These are phyloP conservation scores for Aegilops longissima DNA, from an alignment of 176 grass and related monocot species.

Conservation along the genomic window DNA sequence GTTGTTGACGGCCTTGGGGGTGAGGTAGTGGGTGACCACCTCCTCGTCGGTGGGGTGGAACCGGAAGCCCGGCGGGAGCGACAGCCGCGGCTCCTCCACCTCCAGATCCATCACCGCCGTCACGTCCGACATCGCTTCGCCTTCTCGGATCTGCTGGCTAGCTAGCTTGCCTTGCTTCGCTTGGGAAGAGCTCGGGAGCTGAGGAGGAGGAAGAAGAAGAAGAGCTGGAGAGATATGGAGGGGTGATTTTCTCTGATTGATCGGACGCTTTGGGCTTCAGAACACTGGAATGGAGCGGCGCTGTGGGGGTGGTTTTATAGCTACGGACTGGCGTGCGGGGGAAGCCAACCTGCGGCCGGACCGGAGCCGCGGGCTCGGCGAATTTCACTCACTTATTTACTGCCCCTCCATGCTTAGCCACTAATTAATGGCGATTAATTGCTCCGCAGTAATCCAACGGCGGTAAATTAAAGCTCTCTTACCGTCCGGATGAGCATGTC, in stretches of 20 bases:
- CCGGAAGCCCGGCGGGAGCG: constrained; percentile 79
- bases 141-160: background rate
- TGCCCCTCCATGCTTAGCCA: background rate
- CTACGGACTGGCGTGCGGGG: constrained; percentile 16
- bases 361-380: background rate
- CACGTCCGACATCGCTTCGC: constrained; percentile 23
- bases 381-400: constrained; percentile 2
- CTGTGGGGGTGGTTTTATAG: background rate
- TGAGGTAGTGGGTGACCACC: constrained; percentile 67
- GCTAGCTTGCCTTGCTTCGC: no score
- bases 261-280: constrained; percentile 17
- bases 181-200: background rate
- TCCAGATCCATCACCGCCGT: constrained; percentile 30
- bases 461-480: background rate
- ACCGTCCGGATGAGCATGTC: background rate
- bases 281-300: background rate
- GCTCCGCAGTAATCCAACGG: background rate
- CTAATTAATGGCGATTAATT: background rate
- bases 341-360: constrained; percentile 12
- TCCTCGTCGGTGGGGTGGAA: constrained; percentile 95
- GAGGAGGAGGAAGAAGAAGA: background rate
- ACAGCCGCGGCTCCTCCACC: constrained; percentile 29
- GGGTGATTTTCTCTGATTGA: background rate
- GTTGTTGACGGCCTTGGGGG: constrained; percentile 41
- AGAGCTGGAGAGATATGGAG: no score